phyloP scores from a whole-genome alignment of 2,329 filamentous ascomycete genomes.

The Xylariales sp. region DNA sequence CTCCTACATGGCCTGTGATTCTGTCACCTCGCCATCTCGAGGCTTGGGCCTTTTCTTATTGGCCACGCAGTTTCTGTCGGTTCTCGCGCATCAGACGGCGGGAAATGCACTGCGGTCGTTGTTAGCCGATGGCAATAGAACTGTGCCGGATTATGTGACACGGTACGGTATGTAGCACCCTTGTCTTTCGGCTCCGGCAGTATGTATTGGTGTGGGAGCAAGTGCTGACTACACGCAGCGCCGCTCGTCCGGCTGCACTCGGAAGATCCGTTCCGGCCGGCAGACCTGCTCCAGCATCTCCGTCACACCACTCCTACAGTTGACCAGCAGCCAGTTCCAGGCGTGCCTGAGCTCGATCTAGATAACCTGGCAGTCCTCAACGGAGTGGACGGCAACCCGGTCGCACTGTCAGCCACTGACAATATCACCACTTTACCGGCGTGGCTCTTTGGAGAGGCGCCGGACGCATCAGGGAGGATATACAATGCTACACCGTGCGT shows the following conservation, averaged over 20 bases:
- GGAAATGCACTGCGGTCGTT: too few relatives aligned
- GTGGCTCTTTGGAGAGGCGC: slow-evolving; percentile 2
- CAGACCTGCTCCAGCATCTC: slow-evolving; percentile 3
- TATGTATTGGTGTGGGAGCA: not conserved
- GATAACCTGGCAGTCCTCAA: slow-evolving; percentile 1
- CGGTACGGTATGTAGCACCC: not conserved
- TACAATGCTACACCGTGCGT: not conserved
- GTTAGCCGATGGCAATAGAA: not conserved
- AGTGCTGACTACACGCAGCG: not conserved
- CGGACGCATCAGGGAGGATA: not conserved
- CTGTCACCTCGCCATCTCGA: too few relatives aligned
- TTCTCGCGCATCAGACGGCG: too few relatives aligned
- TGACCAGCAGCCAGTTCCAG: not conserved
- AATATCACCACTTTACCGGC: not conserved
- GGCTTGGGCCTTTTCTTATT: too few relatives aligned
- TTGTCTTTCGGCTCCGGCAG: not conserved
- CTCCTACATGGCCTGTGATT: too few relatives aligned
- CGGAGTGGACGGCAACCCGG: not conserved
- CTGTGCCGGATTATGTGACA: slow-evolving; percentile 1
- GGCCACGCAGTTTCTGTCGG: too few relatives aligned
- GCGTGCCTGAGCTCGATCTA: not conserved
- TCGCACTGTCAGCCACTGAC: slow-evolving; percentile 2
- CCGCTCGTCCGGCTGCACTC: slow-evolving; percentile 3
- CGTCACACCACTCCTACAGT: not conserved
- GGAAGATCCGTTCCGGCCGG: slow-evolving; percentile 2